phyloP scores from a whole-genome alignment of 2,329 filamentous ascomycete species.

The Sclerotinia glacialis region DNA sequence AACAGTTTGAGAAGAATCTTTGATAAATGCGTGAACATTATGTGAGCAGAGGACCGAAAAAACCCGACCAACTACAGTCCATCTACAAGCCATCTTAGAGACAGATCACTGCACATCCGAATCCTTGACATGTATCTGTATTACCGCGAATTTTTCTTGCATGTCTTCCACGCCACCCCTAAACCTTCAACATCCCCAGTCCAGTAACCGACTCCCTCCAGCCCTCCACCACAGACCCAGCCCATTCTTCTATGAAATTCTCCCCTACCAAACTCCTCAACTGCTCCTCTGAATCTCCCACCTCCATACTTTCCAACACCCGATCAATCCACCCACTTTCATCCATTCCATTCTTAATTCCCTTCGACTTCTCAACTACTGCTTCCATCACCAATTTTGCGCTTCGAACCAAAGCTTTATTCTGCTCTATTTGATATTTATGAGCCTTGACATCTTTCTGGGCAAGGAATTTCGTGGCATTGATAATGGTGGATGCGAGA shows the following conservation, averaged over 20 bases:
- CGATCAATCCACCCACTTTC: slow-evolving; percentile 41
- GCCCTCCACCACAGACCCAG: slow-evolving; percentile 37
- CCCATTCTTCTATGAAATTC: slow-evolving; percentile 39
- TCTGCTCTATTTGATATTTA: slow-evolving; percentile 27
- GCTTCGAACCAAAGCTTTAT: slow-evolving; percentile 19
- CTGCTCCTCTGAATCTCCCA: slow-evolving; percentile 23
- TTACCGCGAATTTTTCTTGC: not conserved
- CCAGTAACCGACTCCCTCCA: slow-evolving; percentile 39
- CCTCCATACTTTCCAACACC: slow-evolving; percentile 31
- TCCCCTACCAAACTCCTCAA: slow-evolving; percentile 33
- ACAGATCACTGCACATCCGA: not conserved
- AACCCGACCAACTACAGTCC: not conserved
- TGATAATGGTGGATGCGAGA: slow-evolving; percentile 27
- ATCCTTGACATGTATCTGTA: not conserved
- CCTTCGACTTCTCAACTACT: slow-evolving; percentile 28
- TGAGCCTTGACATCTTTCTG: slow-evolving; percentile 26
- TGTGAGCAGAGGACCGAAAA: too few relatives aligned
- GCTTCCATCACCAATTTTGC: slow-evolving; percentile 26
- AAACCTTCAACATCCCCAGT: slow-evolving; percentile 31
- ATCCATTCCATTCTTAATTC: slow-evolving; percentile 36
- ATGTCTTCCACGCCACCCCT: not conserved
- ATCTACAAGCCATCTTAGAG: not conserved
- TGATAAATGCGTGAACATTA: not conserved
- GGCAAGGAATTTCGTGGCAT: slow-evolving; percentile 29
- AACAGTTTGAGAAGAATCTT: not conserved